These are phyloP conservation scores for Suhomyces pyralidae DNA, from an alignment of 805 yeast genomes.

Conservation along the genomic window DNA sequence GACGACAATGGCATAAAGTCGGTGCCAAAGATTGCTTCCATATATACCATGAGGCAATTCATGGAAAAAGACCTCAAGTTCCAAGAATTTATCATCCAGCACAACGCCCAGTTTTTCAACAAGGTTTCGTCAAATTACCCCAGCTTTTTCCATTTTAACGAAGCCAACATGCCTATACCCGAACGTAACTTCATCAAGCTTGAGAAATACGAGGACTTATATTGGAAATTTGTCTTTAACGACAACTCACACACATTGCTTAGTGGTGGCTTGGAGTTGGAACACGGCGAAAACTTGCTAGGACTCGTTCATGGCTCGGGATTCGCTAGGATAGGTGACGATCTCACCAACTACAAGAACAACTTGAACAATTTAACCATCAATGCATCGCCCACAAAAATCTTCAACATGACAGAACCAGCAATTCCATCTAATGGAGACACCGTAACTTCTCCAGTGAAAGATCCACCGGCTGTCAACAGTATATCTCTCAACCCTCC, in stretches of 20 bases:
- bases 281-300: slow-evolving; percentile 23
- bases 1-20: slow-evolving; percentile 14
- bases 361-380: slow-evolving; percentile 18
- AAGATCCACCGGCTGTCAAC: background rate
- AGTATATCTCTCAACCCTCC: background rate
- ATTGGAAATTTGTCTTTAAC: slow-evolving; percentile 38
- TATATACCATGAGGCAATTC: slow-evolving; percentile 56
- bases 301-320: slow-evolving; percentile 37
- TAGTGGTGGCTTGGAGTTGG: slow-evolving; percentile 26
- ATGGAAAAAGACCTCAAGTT: slow-evolving; percentile 52
- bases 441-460: background rate
- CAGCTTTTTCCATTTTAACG: slow-evolving; percentile 7
- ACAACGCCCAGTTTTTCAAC: slow-evolving; percentile 5
- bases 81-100: slow-evolving; percentile 28
- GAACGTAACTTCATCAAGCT: slow-evolving; percentile 12
- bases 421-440: no score
- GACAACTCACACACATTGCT: slow-evolving; percentile 7
- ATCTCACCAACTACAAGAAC: slow-evolving; percentile 23
- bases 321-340: slow-evolving; percentile 29
- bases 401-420: background rate
- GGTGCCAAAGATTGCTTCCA: slow-evolving; percentile 40
- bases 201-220: slow-evolving; percentile 38
- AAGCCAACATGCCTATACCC: slow-evolving; percentile 10
- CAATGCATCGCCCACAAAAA: slow-evolving; percentile 11
- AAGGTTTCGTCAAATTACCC: slow-evolving; percentile 5